Conservation (phyloP, 192 early-diverging fungal genomes). For the Pecoramyces ruminantium region DNA sequence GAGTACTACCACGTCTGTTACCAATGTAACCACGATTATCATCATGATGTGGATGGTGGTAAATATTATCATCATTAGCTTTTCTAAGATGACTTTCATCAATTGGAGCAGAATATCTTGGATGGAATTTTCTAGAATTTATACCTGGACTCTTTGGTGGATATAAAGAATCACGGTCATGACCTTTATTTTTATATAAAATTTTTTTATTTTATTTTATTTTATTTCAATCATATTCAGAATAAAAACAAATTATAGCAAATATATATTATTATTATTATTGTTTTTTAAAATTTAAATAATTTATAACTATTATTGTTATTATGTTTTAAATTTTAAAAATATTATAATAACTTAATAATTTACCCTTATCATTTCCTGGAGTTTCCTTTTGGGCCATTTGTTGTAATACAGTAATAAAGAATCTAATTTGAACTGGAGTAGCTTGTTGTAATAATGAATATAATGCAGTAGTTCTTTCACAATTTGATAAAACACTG, state of each 20-base stretch:
- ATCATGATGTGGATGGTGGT: neutral
- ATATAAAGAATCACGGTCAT: neutral
- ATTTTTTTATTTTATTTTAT: too few relatives aligned
- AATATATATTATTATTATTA: too few relatives aligned
- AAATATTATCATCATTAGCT: neutral
- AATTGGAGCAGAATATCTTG: neutral
- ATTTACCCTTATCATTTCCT: neutral
- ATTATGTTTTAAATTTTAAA: too few relatives aligned
- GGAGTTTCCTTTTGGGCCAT: conserved; percentile 70
- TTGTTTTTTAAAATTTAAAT: too few relatives aligned
- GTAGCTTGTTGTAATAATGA: conserved; percentile 77
- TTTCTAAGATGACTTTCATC: neutral
- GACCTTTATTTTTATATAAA: too few relatives aligned
- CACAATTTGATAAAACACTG: conserved; percentile 68
- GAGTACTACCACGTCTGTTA: neutral
- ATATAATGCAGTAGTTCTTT: conserved; percentile 84
- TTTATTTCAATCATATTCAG: too few relatives aligned
- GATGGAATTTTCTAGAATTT: neutral
- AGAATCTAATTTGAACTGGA: conserved; percentile 83
- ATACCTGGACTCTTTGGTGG: neutral
- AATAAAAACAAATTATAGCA: too few relatives aligned
- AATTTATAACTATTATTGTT: too few relatives aligned
- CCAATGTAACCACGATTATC: neutral
- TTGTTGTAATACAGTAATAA: conserved; percentile 83
- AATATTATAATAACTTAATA: too few relatives aligned